Base-by-base conservation (phyloP, 192 early-diverging fungal genomes). In the Coemansia sp. region DNA sequence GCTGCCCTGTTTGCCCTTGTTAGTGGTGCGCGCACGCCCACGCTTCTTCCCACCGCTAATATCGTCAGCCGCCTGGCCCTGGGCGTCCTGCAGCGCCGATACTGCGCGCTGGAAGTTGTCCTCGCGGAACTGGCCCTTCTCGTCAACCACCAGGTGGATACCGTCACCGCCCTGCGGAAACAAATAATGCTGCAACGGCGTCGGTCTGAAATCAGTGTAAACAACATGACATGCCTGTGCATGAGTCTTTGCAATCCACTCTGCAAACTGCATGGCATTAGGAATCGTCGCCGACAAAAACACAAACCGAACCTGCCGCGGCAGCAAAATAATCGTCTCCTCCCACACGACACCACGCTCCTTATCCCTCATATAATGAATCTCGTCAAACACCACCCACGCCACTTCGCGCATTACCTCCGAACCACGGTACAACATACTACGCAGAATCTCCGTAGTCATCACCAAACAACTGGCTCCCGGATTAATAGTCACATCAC, bases 261-360 rank as follows among this genome's bases (percentile, higher is more conserved):
- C 92, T 32, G 97, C 96, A 86, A 99, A 99, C 75, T 99, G 92
- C 90, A 96, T 93, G 8, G 97, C 95, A 66, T 99, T 99, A 35
- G 97, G 97, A 70, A 99, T 99, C 11, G 97, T 99, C 43, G 96
- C 97, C 6, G 97, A 99, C 54, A 99, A 86, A 71, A 99, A 97
- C 33, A 96, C 96, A 83, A 91, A 93, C 61, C 91, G 92, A 34
- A 97, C 94, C 51, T 93, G 91, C 72, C 94, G 91, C 39, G 97
- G 97, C 56, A 99, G 71, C 71, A 99, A 78, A 68, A 99, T 98
- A 53, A 99, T 89, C 0, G 96, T 96, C 85, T 99, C 97, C 77
- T 99, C 97, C 97, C 97, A 99, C 1, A 99, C 97, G 4, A 99
- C 97, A 65, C 97, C 97, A 68, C 97, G 93, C 52, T 91, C 94